Percentiles rank a stretch among this genome's conserved stretches.
phyloP scores from a whole-genome alignment of 345 rosid species.

The Mallotus nudiflorus region DNA sequence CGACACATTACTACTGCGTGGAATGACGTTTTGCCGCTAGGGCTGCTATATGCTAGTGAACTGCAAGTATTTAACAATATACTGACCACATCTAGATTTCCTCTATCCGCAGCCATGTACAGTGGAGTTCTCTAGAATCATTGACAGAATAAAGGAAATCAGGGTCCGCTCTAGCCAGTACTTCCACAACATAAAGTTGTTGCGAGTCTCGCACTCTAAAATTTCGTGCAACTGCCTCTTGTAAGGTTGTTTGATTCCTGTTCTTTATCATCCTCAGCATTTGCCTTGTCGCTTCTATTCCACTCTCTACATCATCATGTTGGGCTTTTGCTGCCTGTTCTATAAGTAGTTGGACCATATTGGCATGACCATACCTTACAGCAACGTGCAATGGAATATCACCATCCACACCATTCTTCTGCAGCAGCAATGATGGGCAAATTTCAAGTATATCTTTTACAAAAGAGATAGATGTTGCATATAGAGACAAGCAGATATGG shows the following conservation, averaged over 20 bases:
- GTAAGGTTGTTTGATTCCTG: constrained; percentile 21
- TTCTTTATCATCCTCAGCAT: constrained; percentile 15
- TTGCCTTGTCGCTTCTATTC: background rate
- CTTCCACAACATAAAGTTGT: constrained; percentile 16
- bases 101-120: constrained; percentile 25
- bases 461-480: background rate
- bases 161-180: constrained; percentile 1
- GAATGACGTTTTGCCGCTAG: constrained; percentile 23
- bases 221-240: constrained; percentile 22
- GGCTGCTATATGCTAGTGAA: constrained; percentile 14
- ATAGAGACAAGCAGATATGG: constrained; percentile 8
- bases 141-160: background rate
- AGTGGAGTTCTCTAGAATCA: constrained; percentile 19
- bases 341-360: background rate
- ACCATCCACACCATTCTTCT: background rate
- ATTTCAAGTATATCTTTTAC: background rate
- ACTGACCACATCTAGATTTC: background rate
- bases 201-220: too few relatives aligned
- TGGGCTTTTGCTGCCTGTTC: background rate
- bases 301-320: constrained; percentile 1
- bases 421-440: background rate
- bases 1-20: constrained; percentile 6
- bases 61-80: background rate
- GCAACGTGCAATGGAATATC: constrained; percentile 14
- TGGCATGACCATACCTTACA: constrained; percentile 12